Conservation (phyloP, 208 protist genomes). For the Trichomonas tenax region DNA sequence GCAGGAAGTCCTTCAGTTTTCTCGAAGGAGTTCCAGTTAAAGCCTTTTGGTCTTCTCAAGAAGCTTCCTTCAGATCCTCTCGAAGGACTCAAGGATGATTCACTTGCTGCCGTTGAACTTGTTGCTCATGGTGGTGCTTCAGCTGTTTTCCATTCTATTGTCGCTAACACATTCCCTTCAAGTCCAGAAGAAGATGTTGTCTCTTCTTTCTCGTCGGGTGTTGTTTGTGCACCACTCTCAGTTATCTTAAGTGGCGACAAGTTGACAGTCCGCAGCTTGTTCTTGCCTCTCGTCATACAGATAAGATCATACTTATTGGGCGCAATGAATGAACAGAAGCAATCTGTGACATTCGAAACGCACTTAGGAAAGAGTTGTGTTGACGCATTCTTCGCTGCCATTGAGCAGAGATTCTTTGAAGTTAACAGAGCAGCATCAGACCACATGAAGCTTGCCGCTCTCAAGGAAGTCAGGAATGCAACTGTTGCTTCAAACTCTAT, state of each 20-base stretch:
- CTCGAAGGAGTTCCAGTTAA: neutral
- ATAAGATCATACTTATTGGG: neutral
- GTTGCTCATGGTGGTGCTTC: neutral
- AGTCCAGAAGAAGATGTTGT: neutral
- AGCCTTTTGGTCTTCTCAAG: neutral
- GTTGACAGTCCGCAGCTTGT: neutral
- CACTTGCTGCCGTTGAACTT: neutral
- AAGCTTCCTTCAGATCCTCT: neutral
- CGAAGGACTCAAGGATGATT: neutral
- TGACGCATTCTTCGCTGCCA: neutral
- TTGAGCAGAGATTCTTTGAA: neutral
- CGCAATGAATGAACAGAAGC: neutral
- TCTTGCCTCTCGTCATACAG: neutral
- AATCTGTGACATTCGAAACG: neutral
- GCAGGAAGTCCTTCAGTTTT: neutral
- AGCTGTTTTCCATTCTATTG: neutral
- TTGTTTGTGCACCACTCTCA: neutral
- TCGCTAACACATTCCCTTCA: neutral
- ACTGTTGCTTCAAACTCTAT: neutral
- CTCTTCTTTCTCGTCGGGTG: neutral
- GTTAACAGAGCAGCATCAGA: neutral
- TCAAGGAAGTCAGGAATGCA: neutral
- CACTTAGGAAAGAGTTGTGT: neutral
- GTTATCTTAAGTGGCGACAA: neutral
- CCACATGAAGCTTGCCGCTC: neutral